Conservation (phyloP, 495 filamentous ascomycete species). For the Tuber aestivum region DNA sequence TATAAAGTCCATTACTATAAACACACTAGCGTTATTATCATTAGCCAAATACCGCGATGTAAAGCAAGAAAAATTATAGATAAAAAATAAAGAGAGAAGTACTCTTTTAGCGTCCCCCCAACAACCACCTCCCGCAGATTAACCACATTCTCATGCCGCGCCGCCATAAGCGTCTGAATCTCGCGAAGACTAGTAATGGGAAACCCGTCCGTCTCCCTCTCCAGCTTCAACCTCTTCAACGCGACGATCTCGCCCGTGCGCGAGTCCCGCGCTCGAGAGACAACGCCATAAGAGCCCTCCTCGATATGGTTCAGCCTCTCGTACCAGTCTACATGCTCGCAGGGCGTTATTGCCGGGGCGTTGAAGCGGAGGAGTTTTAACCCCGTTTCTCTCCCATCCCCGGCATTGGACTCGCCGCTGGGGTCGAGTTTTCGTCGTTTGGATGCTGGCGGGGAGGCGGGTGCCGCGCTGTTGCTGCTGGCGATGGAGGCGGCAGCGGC, state of each 20-base stretch:
- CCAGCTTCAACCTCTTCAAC: conserved; percentile 90
- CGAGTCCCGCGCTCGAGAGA: conserved; percentile 75
- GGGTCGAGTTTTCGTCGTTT: conserved; percentile 43
- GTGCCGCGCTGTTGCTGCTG: conserved; percentile 28
- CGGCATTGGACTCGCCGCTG: conserved; percentile 42
- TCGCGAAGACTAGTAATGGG: conserved; percentile 89
- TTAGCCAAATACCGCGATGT: neutral
- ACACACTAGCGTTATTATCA: conserved; percentile 56
- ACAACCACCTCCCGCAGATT: conserved; percentile 79
- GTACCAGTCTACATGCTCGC: conserved; percentile 74
- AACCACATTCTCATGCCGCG: conserved; percentile 69
- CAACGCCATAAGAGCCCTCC: conserved; percentile 92
- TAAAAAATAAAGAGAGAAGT: conserved; percentile 40
- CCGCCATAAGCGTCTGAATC: conserved; percentile 63
- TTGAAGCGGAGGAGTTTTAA: conserved; percentile 64
- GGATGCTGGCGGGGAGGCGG: conserved; percentile 21
- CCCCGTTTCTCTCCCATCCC: conserved; percentile 36
- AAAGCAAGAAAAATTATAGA: neutral
- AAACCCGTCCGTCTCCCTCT: conserved; percentile 72
- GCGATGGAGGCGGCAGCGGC: conserved; percentile 39
- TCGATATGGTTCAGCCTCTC: conserved; percentile 94
- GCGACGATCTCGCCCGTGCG: conserved; percentile 82
- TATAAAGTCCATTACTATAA: conserved; percentile 94
- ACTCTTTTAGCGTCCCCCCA: conserved; percentile 72
- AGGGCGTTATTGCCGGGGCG: conserved; percentile 61